Evolutionary conservation across 2,329 filamentous ascomycete genomes (phyloP).

Genomic region (Westerdykella ornata): DNA sequence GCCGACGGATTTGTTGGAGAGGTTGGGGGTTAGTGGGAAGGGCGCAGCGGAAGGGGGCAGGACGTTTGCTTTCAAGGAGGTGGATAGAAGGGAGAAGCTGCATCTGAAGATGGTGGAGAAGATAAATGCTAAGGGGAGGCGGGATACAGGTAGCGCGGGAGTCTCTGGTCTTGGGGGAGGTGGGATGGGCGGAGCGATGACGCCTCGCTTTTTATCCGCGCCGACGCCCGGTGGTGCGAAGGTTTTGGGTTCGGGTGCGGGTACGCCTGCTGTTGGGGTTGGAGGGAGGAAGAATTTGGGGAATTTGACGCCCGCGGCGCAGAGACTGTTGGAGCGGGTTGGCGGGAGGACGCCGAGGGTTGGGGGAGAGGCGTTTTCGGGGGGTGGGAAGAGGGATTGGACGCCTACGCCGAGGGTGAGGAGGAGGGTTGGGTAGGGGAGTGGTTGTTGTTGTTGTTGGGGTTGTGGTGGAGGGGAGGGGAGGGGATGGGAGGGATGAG

Average conservation of each 20-base stretch:
- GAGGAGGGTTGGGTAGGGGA: conserved; percentile 12
- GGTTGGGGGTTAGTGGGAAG: conserved; percentile 31
- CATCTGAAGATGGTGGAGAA: conserved; percentile 83
- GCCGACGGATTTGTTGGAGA: conserved; percentile 39
- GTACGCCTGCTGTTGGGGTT: conserved; percentile 49
- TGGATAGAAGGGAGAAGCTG: conserved; percentile 69
- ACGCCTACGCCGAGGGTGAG: conserved; percentile 23
- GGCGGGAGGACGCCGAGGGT: conserved; percentile 31
- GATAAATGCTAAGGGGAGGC: conserved; percentile 57
- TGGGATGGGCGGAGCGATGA: conserved; percentile 26
- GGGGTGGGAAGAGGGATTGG: conserved; percentile 18
- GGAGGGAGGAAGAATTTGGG: conserved; percentile 49
- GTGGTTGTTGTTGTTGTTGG: neutral
- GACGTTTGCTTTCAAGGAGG: conserved; percentile 72
- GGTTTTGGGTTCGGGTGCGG: conserved; percentile 48
- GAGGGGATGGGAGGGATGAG: neutral
- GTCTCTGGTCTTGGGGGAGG: neutral
- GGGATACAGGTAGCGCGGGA: conserved; percentile 31
- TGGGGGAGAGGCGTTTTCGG: conserved; percentile 14
- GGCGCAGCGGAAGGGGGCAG: conserved; percentile 43
- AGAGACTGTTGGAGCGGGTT: conserved; percentile 40
- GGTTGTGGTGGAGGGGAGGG: neutral
- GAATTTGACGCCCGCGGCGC: conserved; percentile 63
- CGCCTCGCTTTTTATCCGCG: conserved; percentile 62
- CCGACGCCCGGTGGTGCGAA: conserved; percentile 52